These are phyloP conservation scores for baker's yeast (Saccharomyces cerevisiae) DNA, from an alignment of 805 yeast species.

Conservation along the genomic window DNA sequence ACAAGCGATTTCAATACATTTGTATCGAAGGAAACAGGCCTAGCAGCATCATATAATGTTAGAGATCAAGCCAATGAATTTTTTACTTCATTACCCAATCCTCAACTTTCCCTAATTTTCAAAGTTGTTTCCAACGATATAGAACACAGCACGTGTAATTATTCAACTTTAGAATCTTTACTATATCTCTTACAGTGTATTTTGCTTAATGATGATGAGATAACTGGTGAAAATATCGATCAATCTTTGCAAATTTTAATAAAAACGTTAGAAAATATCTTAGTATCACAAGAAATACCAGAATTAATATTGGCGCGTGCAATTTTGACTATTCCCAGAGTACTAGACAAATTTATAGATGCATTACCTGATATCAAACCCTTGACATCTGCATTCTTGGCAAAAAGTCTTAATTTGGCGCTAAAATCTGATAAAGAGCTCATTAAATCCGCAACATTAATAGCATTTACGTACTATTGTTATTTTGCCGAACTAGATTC, in stretches of 20 bases:
- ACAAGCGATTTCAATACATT: slow-evolving; percentile 55
- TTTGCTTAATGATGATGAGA: slow-evolving; percentile 15
- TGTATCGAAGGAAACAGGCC: slow-evolving; percentile 67
- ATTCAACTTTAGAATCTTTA: slow-evolving; percentile 15
- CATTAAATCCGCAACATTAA: slow-evolving; percentile 32
- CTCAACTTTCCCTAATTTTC: slow-evolving; percentile 3
- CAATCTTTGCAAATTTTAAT: background rate
- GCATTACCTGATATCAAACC: slow-evolving; percentile 26
- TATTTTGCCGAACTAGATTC: slow-evolving; percentile 32
- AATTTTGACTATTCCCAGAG: slow-evolving; percentile 47
- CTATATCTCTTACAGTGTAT: slow-evolving; percentile 18
- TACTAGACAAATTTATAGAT: slow-evolving; percentile 44
- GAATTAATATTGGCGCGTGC: slow-evolving; percentile 42
- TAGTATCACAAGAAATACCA: background rate
- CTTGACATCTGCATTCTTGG: slow-evolving; percentile 26
- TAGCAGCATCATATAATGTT: slow-evolving; percentile 44
- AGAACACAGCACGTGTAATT: background rate
- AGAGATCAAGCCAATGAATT: slow-evolving; percentile 58
- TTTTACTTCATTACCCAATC: slow-evolving; percentile 40
- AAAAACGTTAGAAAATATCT: background rate
- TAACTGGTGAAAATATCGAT: slow-evolving; percentile 2
- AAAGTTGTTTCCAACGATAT: background rate
- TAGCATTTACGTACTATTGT: slow-evolving; percentile 46
- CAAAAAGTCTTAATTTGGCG: slow-evolving; percentile 18
- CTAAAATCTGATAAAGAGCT: slow-evolving; percentile 26